phyloP scores from a whole-genome alignment of 208 protist genomes.

The Leishmania guyanensis region DNA sequence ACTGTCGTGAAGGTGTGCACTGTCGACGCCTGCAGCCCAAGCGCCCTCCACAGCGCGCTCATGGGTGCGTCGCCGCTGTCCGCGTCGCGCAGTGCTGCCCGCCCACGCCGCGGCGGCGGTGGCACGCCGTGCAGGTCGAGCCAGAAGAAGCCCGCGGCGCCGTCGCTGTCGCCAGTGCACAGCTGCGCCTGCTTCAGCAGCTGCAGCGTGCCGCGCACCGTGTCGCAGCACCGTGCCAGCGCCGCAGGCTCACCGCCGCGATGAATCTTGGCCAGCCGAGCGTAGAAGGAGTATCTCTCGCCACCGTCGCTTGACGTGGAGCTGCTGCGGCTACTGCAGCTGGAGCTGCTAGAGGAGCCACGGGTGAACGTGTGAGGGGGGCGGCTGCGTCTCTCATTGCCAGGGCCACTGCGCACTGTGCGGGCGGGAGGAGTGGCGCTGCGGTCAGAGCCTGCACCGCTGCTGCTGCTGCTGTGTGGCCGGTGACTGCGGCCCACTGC shows the following conservation, averaged over 20 bases:
- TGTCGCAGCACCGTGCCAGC: slow-evolving; percentile 20
- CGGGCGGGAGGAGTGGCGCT: neutral
- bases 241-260: neutral
- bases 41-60: slow-evolving; percentile 12
- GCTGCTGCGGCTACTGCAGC: slow-evolving; percentile 5
- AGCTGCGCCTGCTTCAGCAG: slow-evolving; percentile 6
- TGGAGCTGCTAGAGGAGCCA: slow-evolving; percentile 1
- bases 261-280: slow-evolving; percentile 16
- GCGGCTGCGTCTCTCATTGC: slow-evolving; percentile 8
- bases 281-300: slow-evolving; percentile 11
- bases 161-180: neutral
- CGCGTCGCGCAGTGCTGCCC: neutral
- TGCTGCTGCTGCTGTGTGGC: slow-evolving; percentile 19
- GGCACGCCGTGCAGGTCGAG: slow-evolving; percentile 43
- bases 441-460: neutral
- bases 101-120: slow-evolving; percentile 10
- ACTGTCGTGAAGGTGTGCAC: slow-evolving; percentile 2
- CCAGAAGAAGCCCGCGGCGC: slow-evolving; percentile 27
- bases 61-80: slow-evolving; percentile 3
- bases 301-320: neutral
- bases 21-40: slow-evolving; percentile 7
- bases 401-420: neutral
- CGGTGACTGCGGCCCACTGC: neutral
- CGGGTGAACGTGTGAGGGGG: slow-evolving; percentile 1
- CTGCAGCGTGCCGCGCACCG: slow-evolving; percentile 9